These are phyloP conservation scores for Globisporangium lucens DNA, from an alignment of 352 stramenopile species.

Conservation along the genomic window DNA sequence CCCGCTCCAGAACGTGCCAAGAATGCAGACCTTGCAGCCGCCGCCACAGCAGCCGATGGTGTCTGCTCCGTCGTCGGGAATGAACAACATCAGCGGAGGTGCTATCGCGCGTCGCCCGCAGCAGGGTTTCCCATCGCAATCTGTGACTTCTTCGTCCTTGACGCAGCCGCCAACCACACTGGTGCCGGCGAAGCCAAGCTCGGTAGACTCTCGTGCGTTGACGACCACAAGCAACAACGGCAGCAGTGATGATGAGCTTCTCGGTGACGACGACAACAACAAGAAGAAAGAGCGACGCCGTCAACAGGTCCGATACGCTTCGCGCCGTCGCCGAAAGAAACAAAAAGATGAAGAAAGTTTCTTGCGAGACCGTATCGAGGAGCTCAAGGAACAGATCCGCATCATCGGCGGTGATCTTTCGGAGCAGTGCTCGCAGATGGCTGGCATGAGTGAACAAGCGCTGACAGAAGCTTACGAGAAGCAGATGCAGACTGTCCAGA, in stretches of 20 bases:
- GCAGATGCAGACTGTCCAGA: constrained; percentile 79
- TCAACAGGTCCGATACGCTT: constrained; percentile 78
- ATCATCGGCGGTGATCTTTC: constrained; percentile 77
- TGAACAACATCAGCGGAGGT: constrained; percentile 7
- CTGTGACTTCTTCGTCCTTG: constrained; percentile 21
- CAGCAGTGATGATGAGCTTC: constrained; percentile 54
- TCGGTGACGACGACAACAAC: constrained; percentile 50
- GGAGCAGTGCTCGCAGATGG: constrained; percentile 79
- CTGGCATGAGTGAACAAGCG: constrained; percentile 76
- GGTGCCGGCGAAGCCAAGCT: constrained; percentile 34
- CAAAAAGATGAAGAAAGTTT: constrained; percentile 85
- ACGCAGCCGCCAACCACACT: constrained; percentile 31
- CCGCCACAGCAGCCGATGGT: constrained; percentile 13
- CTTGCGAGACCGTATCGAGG: constrained; percentile 71
- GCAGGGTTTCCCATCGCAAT: constrained; percentile 15
- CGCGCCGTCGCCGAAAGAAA: constrained; percentile 76
- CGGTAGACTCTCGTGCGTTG: constrained; percentile 36
- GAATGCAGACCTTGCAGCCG: constrained; percentile 13
- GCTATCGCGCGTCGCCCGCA: constrained; percentile 10
- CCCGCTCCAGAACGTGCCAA: constrained; percentile 14
- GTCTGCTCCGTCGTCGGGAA: constrained; percentile 9
- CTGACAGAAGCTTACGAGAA: constrained; percentile 80
- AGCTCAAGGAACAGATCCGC: constrained; percentile 83
- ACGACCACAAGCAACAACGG: constrained; percentile 49
- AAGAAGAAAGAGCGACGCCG: constrained; percentile 83